Base-by-base conservation (phyloP, 2,329 filamentous ascomycete genomes). In the Stachybotrys chartarum region DNA sequence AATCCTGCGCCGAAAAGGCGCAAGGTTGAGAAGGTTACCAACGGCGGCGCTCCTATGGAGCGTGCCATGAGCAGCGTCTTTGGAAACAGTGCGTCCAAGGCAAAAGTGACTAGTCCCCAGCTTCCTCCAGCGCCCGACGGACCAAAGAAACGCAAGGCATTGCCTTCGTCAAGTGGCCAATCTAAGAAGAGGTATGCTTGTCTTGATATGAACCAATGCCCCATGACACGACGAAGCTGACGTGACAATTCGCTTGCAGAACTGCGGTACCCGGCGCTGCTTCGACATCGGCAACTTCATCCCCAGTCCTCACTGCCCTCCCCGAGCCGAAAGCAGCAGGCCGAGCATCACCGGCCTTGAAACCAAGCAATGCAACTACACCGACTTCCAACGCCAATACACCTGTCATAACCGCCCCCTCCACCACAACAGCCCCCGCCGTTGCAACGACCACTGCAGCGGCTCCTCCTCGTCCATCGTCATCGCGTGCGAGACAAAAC, bases 401-500 rank as follows among this genome's bases (percentile, higher is more conserved):
- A 68, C 61, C 78, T 75, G 59, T 76, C 65, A 54, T 89, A 86
- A n/a, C 49, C 49, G 7, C 49, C 49, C 24, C 30, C 49, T 32
- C 17, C 48, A 51, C 31, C 50, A 18, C 16, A 17, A n/a, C 24
- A 18, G 30, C 24, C 49, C n/a, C 17, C 48, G 32, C 32, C 50
- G 5, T 8, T 32, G 32, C 16, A 12, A 47, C 50, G 31, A 42
- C 35, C 35, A 10, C 35, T 3, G 35, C 35, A 16, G 70, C 73
- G 50, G 72, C 73, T 56, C 70, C 74, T 32, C 75, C 83, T 56
- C 82, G 87, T 48, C 86, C 89, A 12, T 78, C 82, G 52, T 85
- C 86, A 6, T 84, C 87, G 6, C 84, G 90, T 61, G 83, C 84
- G 44, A 85, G 91, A 64, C 90, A 91, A 66, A 92, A 88, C 65